Conservation (phyloP, 2,329 filamentous ascomycete species). For the Hymenoscyphus infarciens region DNA sequence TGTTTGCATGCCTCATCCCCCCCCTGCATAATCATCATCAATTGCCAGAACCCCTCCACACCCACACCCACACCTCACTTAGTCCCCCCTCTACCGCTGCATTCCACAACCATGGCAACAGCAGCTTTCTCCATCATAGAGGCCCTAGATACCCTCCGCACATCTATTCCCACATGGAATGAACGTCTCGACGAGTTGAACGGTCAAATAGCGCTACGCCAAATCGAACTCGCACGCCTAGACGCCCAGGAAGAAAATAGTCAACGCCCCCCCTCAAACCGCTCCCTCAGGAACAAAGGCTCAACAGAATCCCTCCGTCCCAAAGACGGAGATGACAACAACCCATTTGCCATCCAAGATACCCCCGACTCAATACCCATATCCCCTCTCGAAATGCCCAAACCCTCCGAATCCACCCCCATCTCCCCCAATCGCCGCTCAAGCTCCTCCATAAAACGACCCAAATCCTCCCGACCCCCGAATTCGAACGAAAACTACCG, state of each 20-base stretch:
- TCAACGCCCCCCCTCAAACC: slow-evolving; percentile 32
- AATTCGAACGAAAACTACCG: slow-evolving; percentile 17
- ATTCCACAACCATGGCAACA: slow-evolving; percentile 7
- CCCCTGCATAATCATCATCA: not conserved
- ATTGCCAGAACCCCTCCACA: not conserved
- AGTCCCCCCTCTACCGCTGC: not conserved
- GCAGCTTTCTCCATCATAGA: slow-evolving; percentile 42
- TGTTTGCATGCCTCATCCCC: not conserved
- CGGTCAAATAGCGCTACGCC: slow-evolving; percentile 57
- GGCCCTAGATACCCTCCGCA: slow-evolving; percentile 51
- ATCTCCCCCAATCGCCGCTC: slow-evolving; percentile 12
- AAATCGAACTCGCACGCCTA: slow-evolving; percentile 55
- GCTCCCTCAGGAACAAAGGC: slow-evolving; percentile 36
- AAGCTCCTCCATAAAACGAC: slow-evolving; percentile 22
- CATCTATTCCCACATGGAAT: slow-evolving; percentile 58
- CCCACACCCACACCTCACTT: not conserved
- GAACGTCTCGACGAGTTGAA: slow-evolving; percentile 57
- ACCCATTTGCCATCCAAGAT: slow-evolving; percentile 17
- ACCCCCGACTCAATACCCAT: slow-evolving; percentile 14
- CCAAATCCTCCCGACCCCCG: slow-evolving; percentile 14
- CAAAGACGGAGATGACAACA: slow-evolving; percentile 28
- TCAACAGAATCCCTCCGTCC: slow-evolving; percentile 36
- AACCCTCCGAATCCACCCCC: slow-evolving; percentile 7
- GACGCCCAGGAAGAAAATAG: slow-evolving; percentile 28
- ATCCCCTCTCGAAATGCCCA: slow-evolving; percentile 22